Evolutionary conservation across 495 filamentous ascomycete genomes (phyloP).

Genomic region (Astrocystis sublimbata): DNA sequence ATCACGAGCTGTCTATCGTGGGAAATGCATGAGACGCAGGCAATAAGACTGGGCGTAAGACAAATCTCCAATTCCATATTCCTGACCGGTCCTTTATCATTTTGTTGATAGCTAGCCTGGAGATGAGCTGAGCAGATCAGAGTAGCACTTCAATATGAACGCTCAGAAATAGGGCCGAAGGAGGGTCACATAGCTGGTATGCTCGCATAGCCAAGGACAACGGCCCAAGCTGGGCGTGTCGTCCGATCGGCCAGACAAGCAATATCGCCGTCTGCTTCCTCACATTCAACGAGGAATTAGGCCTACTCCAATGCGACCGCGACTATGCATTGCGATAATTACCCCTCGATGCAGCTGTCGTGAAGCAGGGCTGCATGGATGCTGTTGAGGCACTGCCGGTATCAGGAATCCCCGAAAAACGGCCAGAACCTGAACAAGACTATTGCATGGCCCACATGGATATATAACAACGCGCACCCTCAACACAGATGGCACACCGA

Average conservation of each 20-base stretch:
- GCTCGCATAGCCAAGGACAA: neutral
- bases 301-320: constrained; percentile 2
- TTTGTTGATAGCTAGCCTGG: constrained; percentile 1
- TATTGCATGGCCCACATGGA: neutral
- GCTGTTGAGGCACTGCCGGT: neutral
- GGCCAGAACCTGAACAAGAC: neutral
- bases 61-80: neutral
- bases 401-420: neutral
- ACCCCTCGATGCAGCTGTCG: neutral
- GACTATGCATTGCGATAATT: neutral
- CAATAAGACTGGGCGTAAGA: neutral
- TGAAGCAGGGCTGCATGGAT: neutral
- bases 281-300: neutral
- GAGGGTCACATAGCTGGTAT: constrained; percentile 8
- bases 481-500: neutral
- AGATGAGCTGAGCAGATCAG: constrained; percentile 10
- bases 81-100: constrained; percentile 5
- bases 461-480: neutral
- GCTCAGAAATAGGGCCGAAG: constrained; percentile 17
- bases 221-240: neutral
- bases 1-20: neutral
- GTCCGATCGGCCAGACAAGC: constrained; percentile 8
- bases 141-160: constrained; percentile 7
- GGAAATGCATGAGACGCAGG: neutral
- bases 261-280: constrained; percentile 5